These are phyloP conservation scores for Lentinula novae-zelandiae DNA, from an alignment of 1,284 basidiomycete genomes.

Conservation along the genomic window DNA sequence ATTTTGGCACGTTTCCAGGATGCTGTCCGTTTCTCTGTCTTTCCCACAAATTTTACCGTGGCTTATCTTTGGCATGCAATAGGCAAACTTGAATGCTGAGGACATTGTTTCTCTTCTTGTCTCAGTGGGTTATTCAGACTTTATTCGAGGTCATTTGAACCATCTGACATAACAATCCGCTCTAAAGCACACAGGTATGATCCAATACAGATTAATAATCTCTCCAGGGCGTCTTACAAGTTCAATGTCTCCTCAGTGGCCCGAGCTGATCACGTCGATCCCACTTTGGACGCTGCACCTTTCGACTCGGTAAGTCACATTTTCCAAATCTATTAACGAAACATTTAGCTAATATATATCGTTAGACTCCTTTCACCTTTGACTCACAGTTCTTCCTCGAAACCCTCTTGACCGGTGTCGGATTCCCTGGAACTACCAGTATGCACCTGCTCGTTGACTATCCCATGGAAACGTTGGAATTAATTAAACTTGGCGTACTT, in stretches of 20 bases:
- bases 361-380: constrained; percentile 28
- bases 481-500: background rate
- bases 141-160: background rate
- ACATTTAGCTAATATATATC: background rate
- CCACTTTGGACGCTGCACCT: constrained; percentile 25
- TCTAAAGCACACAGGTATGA: background rate
- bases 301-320: constrained; percentile 30
- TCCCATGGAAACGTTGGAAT: too few species aligned
- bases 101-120: constrained; percentile 15
- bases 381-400: constrained; percentile 39
- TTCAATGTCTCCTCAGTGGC: background rate
- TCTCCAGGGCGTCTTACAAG: too few species aligned
- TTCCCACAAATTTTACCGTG: background rate
- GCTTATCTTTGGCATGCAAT: background rate
- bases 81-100: constrained; percentile 11
- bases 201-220: too few species aligned
- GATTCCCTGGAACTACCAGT: constrained; percentile 30
- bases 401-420: constrained; percentile 27
- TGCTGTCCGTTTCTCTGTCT: background rate
- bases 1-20: constrained; percentile 6
- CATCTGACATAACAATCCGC: background rate
- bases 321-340: background rate
- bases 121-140: background rate
- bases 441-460: constrained; percentile 12
- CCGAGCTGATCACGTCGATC: constrained; percentile 1